phyloP scores from a whole-genome alignment of 2,329 filamentous ascomycete genomes.

The Epichloe gansuensis region DNA sequence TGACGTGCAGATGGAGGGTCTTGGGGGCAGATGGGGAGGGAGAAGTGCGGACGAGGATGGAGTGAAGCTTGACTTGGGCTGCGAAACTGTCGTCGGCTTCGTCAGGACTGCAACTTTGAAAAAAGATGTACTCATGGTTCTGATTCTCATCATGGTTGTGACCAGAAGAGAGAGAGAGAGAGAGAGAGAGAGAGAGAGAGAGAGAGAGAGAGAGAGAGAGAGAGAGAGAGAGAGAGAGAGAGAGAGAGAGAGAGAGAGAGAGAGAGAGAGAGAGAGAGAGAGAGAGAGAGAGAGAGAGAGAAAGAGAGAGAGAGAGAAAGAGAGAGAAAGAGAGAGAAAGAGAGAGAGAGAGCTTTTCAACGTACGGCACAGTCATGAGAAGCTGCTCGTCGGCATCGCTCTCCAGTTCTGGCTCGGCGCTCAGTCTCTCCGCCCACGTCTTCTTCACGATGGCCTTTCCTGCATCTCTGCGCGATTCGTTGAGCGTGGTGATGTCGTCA shows the following conservation, averaged over 20 bases:
- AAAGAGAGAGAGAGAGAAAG: not conserved
- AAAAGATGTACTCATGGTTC: not conserved
- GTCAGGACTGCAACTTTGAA: not conserved
- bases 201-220: not conserved
- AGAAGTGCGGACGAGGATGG: conserved; percentile 74
- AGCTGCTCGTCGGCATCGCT: conserved; percentile 89
- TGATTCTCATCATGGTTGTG: not conserved
- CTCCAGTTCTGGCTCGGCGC: conserved; percentile 59
- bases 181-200: not conserved
- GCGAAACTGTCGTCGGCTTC: conserved; percentile 57
- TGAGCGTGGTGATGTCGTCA: conserved; percentile 70
- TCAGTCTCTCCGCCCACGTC: conserved; percentile 74
- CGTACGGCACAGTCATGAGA: conserved; percentile 82
- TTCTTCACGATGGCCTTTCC: conserved; percentile 75
- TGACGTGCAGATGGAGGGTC: conserved; percentile 79
- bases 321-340: not conserved
- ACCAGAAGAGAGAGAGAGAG: not conserved
- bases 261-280: not conserved
- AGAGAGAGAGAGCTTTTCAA: conserved; percentile 10
- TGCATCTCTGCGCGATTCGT: conserved; percentile 58
- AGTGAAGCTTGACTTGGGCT: conserved; percentile 84
- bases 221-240: not conserved
- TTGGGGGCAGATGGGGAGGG: conserved; percentile 58
- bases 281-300: not conserved
- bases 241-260: not conserved